Evolutionary conservation across 2,329 filamentous ascomycete genomes (phyloP).

Genomic region (Plectosphaerella plurivora): DNA sequence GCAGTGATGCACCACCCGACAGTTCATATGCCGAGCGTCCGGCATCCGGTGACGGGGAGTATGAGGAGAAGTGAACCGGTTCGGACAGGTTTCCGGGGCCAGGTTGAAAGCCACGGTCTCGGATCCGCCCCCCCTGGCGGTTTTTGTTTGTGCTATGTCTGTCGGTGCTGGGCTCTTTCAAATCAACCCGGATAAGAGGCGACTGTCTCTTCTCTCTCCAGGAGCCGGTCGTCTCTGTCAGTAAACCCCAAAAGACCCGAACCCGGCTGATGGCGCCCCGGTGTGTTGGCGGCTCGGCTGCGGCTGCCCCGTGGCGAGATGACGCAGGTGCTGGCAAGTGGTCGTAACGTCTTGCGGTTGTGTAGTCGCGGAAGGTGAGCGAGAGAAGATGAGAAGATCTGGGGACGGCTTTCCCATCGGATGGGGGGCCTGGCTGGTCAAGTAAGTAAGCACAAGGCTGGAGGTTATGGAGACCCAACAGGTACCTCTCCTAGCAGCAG

Average conservation of each 20-base stretch:
- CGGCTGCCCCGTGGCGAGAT: too few relatives aligned
- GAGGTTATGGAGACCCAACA: background rate
- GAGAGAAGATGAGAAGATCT: background rate
- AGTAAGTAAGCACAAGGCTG: background rate
- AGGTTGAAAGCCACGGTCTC: background rate
- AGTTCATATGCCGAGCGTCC: slow-evolving; percentile 3
- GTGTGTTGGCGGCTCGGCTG: too few relatives aligned
- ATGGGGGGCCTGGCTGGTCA: background rate
- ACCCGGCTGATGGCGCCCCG: too few relatives aligned
- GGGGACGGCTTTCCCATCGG: background rate
- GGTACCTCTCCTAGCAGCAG: background rate
- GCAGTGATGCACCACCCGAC: slow-evolving; percentile 12
- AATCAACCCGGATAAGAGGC: background rate
- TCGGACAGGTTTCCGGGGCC: background rate
- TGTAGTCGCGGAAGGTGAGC: background rate
- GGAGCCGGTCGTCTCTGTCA: background rate
- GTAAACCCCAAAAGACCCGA: too few relatives aligned
- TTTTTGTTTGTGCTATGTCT: too few relatives aligned
- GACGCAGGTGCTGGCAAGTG: too few relatives aligned
- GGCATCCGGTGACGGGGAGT: slow-evolving; percentile 11
- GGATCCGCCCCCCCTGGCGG: background rate
- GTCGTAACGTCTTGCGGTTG: too few relatives aligned
- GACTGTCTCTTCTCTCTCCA: background rate
- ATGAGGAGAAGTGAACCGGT: background rate
- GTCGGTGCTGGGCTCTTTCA: too few relatives aligned